Percentiles rank a stretch among this genome's conserved stretches.
Evolutionary conservation across 2,329 filamentous ascomycete genomes (phyloP).

Genomic region (Xylogone sp.): DNA sequence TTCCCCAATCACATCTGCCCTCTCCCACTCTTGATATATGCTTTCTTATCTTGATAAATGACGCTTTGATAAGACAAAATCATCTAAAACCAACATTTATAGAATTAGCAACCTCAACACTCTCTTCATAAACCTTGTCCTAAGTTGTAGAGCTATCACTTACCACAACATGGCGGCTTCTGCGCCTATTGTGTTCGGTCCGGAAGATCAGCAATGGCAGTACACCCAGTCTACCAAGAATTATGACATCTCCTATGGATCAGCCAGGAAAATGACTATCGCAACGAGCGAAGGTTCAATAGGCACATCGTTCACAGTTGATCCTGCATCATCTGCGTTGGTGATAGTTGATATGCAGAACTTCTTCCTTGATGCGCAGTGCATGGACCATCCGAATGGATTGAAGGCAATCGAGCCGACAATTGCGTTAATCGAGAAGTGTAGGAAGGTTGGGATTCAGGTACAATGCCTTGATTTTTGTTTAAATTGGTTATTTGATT

Average conservation of each 20-base stretch:
- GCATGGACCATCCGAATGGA: conserved; percentile 36
- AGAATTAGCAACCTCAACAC: too few relatives aligned
- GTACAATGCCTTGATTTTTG: conserved; percentile 15
- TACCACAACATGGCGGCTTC: too few relatives aligned
- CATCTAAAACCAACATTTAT: too few relatives aligned
- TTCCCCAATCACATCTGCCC: too few relatives aligned
- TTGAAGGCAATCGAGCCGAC: conserved; percentile 37
- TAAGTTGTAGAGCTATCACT: too few relatives aligned
- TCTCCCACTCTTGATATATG: too few relatives aligned
- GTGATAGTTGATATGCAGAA: conserved; percentile 52
- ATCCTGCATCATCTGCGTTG: conserved; percentile 38
- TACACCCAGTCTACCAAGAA: conserved; percentile 12
- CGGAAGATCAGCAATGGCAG: conserved; percentile 13
- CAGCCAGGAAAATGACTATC: conserved; percentile 16
- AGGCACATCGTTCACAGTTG: conserved; percentile 32
- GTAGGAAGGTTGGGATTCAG: conserved; percentile 45
- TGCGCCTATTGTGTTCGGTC: too few relatives aligned
- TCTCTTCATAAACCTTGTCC: too few relatives aligned
- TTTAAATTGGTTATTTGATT: too few relatives aligned
- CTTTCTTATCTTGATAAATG: too few relatives aligned
- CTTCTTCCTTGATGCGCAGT: conserved; percentile 43
- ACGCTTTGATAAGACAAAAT: too few relatives aligned
- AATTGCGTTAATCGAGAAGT: conserved; percentile 38
- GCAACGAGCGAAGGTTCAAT: conserved; percentile 24
- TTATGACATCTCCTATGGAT: conserved; percentile 14